These are phyloP conservation scores for Barbarea vulgaris DNA, from an alignment of 345 rosid species.

Conservation along the genomic window DNA sequence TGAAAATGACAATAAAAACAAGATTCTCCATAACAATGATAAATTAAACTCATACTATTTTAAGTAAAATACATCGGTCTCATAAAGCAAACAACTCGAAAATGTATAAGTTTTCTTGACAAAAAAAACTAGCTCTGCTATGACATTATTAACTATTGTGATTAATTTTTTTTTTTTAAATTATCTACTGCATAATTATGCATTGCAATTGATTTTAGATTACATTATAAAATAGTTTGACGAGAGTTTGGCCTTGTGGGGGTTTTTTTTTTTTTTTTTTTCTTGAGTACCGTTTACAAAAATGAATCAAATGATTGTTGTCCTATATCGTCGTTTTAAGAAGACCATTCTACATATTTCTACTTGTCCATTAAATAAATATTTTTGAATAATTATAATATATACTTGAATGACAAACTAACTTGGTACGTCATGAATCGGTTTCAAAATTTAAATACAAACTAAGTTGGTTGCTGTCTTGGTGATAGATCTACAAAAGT, in stretches of 20 bases:
- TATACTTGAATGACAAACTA: conserved; percentile 6
- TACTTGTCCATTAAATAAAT: not conserved
- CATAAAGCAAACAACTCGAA: not conserved
- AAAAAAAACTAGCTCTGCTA: no score
- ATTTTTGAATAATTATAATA: not conserved
- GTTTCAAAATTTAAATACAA: conserved; percentile 6
- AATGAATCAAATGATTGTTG: not conserved
- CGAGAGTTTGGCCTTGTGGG: not conserved
- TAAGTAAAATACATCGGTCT: not conserved
- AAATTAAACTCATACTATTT: not conserved
- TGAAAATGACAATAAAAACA: not conserved
- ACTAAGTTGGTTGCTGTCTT: not conserved
- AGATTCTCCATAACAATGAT: no score
- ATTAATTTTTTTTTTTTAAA: no score
- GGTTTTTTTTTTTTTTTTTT: no score
- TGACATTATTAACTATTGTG: no score
- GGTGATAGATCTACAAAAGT: not conserved
- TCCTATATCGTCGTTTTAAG: not conserved
- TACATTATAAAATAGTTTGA: not conserved
- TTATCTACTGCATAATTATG: not conserved
- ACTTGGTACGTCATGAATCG: not conserved
- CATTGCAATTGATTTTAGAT: not conserved
- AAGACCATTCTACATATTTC: not conserved
- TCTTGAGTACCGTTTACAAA: not conserved
- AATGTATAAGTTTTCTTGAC: no score